Percentiles rank a stretch among this genome's conserved stretches.
phyloP scores from a whole-genome alignment of 2,329 filamentous ascomycete species.

The Penicillium psychrosexuale region DNA sequence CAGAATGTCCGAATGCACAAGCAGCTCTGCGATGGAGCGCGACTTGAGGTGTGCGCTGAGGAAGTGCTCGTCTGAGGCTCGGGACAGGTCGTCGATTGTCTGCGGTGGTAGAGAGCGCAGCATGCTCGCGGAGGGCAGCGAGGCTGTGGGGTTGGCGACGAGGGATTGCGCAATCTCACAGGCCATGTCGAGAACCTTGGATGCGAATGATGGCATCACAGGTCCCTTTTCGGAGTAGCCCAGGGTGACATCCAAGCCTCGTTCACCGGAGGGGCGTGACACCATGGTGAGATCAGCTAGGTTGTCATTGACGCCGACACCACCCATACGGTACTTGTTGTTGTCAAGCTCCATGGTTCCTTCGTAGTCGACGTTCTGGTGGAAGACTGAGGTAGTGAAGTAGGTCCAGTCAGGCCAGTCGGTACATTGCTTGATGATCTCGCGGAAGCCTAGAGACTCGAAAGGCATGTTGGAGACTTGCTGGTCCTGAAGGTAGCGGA shows the following conservation, averaged over 20 bases:
- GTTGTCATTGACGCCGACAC: conserved; percentile 40
- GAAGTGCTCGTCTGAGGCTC: conserved; percentile 31
- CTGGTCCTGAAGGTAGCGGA: conserved; percentile 55
- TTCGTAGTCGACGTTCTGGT: conserved; percentile 39
- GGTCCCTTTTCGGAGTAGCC: conserved; percentile 39
- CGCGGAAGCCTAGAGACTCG: conserved; percentile 54
- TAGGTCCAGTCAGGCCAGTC: conserved; percentile 43
- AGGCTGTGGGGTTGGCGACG: conserved; percentile 34
- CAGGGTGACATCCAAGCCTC: conserved; percentile 36
- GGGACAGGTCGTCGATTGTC: conserved; percentile 26
- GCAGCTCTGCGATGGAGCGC: conserved; percentile 38
- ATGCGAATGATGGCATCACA: conserved; percentile 33
- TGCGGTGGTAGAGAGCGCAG: conserved; percentile 34
- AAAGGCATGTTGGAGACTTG: conserved; percentile 56
- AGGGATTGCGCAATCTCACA: conserved; percentile 39
- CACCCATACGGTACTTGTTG: conserved; percentile 39
- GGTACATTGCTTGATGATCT: conserved; percentile 49
- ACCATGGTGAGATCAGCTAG: conserved; percentile 41
- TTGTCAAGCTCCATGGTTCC: conserved; percentile 38
- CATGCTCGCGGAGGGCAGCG: conserved; percentile 34
- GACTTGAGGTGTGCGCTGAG: conserved; percentile 38
- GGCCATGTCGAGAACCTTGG: conserved; percentile 40
- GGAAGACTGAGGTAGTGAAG: conserved; percentile 43
- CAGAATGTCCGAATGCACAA: conserved; percentile 40
- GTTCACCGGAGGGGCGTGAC: conserved; percentile 35